Percentiles rank a stretch among this genome's conserved stretches.
These are phyloP conservation scores for Phalaenopsis aphrodite DNA, from an alignment of 106 monocot genomes.

Conservation along the genomic window DNA sequence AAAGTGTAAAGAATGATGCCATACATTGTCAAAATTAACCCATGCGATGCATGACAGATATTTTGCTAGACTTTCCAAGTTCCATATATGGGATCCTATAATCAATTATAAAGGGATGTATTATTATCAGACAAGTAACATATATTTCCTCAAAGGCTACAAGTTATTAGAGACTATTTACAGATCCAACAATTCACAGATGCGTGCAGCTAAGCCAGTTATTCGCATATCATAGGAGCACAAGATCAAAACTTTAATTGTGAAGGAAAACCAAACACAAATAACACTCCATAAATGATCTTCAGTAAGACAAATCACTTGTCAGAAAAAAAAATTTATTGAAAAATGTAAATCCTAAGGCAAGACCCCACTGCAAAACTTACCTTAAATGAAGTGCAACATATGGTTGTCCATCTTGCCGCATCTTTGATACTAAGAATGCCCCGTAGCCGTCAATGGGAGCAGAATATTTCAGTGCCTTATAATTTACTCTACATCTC, in stretches of 20 bases:
- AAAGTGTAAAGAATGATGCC: no score
- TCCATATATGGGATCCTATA: no score
- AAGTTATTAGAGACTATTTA: no score
- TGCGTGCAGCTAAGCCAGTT: background rate
- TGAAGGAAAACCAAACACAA: background rate
- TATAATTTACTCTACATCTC: slow-evolving; percentile 87
- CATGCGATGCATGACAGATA: no score
- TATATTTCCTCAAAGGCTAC: no score
- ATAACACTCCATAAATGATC: background rate
- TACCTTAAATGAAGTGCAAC: slow-evolving; percentile 92
- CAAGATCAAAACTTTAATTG: background rate
- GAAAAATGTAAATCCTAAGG: background rate
- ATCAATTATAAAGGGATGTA: no score
- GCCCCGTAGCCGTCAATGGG: slow-evolving; percentile 66
- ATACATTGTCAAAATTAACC: no score
- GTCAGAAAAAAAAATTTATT: background rate
- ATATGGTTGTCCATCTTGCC: slow-evolving; percentile 59
- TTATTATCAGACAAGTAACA: no score
- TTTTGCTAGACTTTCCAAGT: no score
- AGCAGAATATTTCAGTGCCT: slow-evolving; percentile 69
- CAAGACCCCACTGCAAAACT: background rate
- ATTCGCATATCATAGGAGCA: background rate
- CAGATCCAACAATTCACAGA: no score
- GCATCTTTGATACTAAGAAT: slow-evolving; percentile 71
- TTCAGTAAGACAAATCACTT: background rate